phyloP scores from a whole-genome alignment of 2,329 filamentous ascomycete species.

The Mycocentrospora acerina region DNA sequence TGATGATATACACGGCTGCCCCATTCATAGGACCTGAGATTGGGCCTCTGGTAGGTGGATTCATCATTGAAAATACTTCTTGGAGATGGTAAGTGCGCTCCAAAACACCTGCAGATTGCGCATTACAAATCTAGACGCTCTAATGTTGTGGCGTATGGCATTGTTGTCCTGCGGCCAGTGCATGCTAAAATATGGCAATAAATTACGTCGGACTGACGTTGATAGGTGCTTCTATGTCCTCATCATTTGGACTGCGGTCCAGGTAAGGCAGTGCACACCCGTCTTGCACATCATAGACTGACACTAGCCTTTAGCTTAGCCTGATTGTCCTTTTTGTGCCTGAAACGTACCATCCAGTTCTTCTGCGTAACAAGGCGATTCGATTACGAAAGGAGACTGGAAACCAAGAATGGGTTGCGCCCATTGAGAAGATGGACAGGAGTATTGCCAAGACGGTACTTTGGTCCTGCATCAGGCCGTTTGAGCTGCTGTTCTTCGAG shows the following conservation, averaged over 20 bases:
- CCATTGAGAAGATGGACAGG: conserved; percentile 70
- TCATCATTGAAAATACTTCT: conserved; percentile 72
- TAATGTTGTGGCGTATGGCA: conserved; percentile 60
- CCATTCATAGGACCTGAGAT: conserved; percentile 59
- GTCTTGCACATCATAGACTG: conserved; percentile 15
- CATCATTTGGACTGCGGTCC: conserved; percentile 72
- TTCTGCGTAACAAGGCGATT: conserved; percentile 72
- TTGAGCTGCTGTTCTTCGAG: conserved; percentile 77
- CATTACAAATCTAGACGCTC: conserved; percentile 46
- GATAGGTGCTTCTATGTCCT: conserved; percentile 66
- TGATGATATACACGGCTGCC: conserved; percentile 68
- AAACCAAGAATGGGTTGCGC: conserved; percentile 73
- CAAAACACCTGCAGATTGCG: conserved; percentile 3
- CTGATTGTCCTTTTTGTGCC: conserved; percentile 73
- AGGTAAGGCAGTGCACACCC: conserved; percentile 29
- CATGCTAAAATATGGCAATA: too few relatives aligned
- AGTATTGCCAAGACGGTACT: conserved; percentile 61
- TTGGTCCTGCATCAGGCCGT: conserved; percentile 63
- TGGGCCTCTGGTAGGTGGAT: conserved; percentile 68
- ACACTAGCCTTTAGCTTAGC: conserved; percentile 52
- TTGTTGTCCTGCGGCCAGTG: too few relatives aligned
- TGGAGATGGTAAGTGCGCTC: conserved; percentile 55
- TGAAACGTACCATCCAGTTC: conserved; percentile 77
- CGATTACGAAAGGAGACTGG: conserved; percentile 71
- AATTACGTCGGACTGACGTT: conserved; percentile 29